Conservation (phyloP, 495 filamentous ascomycete species). For the Rostrohypoxylon terebratum region DNA sequence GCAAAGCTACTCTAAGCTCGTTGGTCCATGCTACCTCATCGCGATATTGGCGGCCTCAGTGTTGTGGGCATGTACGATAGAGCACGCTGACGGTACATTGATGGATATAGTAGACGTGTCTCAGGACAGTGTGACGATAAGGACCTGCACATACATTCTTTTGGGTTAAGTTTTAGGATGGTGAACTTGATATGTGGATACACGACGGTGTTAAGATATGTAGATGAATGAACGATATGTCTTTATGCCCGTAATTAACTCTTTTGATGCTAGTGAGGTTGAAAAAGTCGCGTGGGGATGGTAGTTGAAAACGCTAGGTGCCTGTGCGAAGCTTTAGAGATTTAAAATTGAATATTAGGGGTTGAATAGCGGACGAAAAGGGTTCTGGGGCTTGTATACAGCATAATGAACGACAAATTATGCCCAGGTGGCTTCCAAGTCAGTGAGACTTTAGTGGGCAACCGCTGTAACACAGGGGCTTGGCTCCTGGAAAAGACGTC, state of each 20-base stretch:
- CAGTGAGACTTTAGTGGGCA: too few species aligned
- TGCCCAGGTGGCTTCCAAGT: too few species aligned
- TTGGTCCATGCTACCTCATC: not conserved
- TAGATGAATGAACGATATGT: not conserved
- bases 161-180: not conserved
- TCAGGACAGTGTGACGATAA: slow-evolving; percentile 9
- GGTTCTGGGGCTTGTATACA: too few species aligned
- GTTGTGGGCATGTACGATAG: slow-evolving; percentile 29
- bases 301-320: not conserved
- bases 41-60: not conserved
- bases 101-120: slow-evolving; percentile 20
- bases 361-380: too few species aligned
- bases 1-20: slow-evolving; percentile 28
- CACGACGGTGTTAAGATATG: not conserved
- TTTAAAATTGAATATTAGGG: too few species aligned
- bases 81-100: slow-evolving; percentile 13
- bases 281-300: not conserved
- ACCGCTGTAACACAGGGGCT: too few species aligned
- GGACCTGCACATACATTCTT: slow-evolving; percentile 15
- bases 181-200: not conserved
- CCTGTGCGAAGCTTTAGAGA: too few species aligned
- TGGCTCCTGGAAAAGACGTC: too few species aligned
- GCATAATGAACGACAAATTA: too few species aligned
- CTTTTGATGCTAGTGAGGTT: not conserved
- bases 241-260: not conserved